Evolutionary conservation across 176 grass and related monocot genomes (phyloP).

Genomic region (Cymbopogon citratus): DNA sequence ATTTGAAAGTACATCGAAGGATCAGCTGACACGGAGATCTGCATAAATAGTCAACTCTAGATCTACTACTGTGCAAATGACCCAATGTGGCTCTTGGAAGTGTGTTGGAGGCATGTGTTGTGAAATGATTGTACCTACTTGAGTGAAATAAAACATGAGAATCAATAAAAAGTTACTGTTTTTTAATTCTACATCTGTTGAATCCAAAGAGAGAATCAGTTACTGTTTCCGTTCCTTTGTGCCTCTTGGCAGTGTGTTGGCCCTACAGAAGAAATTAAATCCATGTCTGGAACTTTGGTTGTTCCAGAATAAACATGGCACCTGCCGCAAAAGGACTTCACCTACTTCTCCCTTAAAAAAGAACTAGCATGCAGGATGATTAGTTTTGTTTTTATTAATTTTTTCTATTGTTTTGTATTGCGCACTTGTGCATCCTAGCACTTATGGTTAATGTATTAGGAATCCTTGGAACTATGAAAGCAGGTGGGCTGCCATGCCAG

Average conservation of each 20-base stretch:
- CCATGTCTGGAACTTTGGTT: background rate
- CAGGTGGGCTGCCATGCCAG: background rate
- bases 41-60: constrained; percentile 29
- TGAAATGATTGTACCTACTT: constrained; percentile 16
- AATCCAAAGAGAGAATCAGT: background rate
- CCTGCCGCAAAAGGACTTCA: background rate
- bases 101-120: constrained; percentile 5
- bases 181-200: background rate
- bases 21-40: constrained; percentile 68
- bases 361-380: background rate
- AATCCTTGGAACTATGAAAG: background rate
- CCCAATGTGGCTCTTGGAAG: background rate
- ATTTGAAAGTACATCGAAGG: constrained; percentile 94
- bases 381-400: background rate
- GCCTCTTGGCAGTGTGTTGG: too few species aligned
- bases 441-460: background rate
- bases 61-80: background rate
- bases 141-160: constrained; percentile 8
- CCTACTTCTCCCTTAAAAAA: background rate
- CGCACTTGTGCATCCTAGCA: background rate
- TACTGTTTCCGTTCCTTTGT: background rate
- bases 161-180: constrained; percentile 27
- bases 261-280: background rate
- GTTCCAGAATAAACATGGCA: background rate
- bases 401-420: background rate